Percentiles rank a stretch among this genome's conserved stretches.
These are phyloP conservation scores for Nematocida displodere DNA, from an alignment of 371 early-diverging fungal species.

Conservation along the genomic window DNA sequence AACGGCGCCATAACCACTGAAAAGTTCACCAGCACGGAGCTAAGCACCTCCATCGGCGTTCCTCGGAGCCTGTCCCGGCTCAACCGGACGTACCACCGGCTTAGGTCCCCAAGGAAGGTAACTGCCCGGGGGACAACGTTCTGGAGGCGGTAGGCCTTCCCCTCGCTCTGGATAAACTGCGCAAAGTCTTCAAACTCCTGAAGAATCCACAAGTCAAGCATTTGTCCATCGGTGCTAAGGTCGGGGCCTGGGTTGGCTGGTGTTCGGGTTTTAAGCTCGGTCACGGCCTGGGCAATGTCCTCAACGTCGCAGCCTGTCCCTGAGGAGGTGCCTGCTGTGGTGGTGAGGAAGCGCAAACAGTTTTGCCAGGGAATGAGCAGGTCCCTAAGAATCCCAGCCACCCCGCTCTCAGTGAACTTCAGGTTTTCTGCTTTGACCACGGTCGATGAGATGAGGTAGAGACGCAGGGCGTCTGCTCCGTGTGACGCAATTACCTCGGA, in stretches of 20 bases:
- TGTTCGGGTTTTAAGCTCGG: neutral
- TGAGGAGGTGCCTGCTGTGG: slow-evolving; percentile 68
- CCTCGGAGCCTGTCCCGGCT: slow-evolving; percentile 93
- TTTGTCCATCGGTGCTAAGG: neutral
- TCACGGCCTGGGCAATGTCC: slow-evolving; percentile 37
- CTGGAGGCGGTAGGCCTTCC: slow-evolving; percentile 76
- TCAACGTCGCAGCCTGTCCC: slow-evolving; percentile 31
- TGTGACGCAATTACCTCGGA: slow-evolving; percentile 74
- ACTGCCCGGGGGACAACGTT: slow-evolving; percentile 84
- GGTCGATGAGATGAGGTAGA: slow-evolving; percentile 95
- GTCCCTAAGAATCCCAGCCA: slow-evolving; percentile 84
- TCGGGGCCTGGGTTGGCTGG: neutral
- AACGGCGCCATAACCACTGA: slow-evolving; percentile 91
- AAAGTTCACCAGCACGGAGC: slow-evolving; percentile 81
- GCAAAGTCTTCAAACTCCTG: slow-evolving; percentile 53
- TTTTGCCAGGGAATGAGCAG: slow-evolving; percentile 98
- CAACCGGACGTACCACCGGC: slow-evolving; percentile 98
- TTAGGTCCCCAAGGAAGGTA: slow-evolving; percentile 82
- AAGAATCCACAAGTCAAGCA: slow-evolving; percentile 63
- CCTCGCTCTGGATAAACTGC: slow-evolving; percentile 29
- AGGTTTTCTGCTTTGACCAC: slow-evolving; percentile 94
- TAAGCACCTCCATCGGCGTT: slow-evolving; percentile 79
- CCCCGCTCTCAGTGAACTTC: slow-evolving; percentile 92
- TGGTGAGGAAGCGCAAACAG: slow-evolving; percentile 79
- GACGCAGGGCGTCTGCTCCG: slow-evolving; percentile 91